phyloP scores from a whole-genome alignment of 2,329 filamentous ascomycete genomes.

The Elsinoe necatrix region DNA sequence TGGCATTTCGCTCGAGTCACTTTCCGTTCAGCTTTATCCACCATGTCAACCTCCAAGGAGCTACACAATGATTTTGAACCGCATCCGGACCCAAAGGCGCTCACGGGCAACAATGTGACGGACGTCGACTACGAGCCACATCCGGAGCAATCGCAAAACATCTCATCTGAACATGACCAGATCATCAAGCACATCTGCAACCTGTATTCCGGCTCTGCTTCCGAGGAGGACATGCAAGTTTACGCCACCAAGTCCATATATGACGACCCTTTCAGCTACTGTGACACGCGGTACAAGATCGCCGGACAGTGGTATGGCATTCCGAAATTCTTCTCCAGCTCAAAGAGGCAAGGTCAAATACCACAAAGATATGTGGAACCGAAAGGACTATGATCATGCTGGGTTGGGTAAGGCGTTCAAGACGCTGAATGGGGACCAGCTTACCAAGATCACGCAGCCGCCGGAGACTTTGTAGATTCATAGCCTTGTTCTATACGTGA shows the following conservation, averaged over 20 bases:
- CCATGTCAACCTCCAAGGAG: conserved; percentile 4
- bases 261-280: conserved; percentile 42
- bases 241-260: conserved; percentile 41
- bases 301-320: conserved; percentile 45
- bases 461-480: conserved; percentile 9
- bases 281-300: conserved; percentile 44
- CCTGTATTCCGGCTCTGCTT: conserved; percentile 41
- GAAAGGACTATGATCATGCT: conserved; percentile 41
- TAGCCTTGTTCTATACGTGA: neutral
- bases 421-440: conserved; percentile 42
- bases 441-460: conserved; percentile 28
- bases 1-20: neutral
- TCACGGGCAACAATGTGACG: conserved; percentile 21
- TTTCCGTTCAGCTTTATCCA: neutral
- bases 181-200: conserved; percentile 38
- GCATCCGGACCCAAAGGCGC: conserved; percentile 1
- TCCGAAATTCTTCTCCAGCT: conserved; percentile 35
- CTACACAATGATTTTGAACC: neutral
- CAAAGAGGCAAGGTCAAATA: conserved; percentile 38
- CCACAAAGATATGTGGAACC: conserved; percentile 45
- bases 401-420: conserved; percentile 42
- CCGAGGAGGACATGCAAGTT: conserved; percentile 42
- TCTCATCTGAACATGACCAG: conserved; percentile 31
- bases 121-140: conserved; percentile 37
- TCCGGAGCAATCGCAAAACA: conserved; percentile 29